Conservation (phyloP, 768 basidiomycete genomes). For the Tylopilus vinaceipallidus region DNA sequence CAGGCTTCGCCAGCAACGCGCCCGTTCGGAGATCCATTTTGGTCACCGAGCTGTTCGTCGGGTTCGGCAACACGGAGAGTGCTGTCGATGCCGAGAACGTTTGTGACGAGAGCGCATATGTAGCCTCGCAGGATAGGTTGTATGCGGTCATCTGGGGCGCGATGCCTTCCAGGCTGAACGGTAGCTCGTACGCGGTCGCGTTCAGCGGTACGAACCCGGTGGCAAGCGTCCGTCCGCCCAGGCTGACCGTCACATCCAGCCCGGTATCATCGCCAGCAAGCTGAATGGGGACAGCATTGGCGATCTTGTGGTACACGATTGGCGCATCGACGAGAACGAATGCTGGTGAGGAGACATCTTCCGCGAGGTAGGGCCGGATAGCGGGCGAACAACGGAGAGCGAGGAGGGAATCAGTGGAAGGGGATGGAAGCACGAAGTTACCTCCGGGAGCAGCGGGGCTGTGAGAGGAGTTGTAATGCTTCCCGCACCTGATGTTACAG, state of each 20-base stretch:
- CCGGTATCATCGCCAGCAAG: slow-evolving; percentile 17
- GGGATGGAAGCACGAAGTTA: slow-evolving; percentile 41
- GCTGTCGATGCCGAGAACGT: slow-evolving; percentile 43
- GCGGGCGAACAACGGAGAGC: slow-evolving; percentile 59
- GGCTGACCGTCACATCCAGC: slow-evolving; percentile 44
- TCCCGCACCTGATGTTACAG: slow-evolving; percentile 60
- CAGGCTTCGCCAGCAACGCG: slow-evolving; percentile 49
- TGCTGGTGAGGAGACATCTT: slow-evolving; percentile 43
- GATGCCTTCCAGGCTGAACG: slow-evolving; percentile 48
- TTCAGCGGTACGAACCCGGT: slow-evolving; percentile 51
- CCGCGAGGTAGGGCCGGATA: slow-evolving; percentile 58
- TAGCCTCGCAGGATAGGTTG: slow-evolving; percentile 28
- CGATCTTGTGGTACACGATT: slow-evolving; percentile 45
- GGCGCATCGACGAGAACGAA: slow-evolving; percentile 53
- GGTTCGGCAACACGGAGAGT: slow-evolving; percentile 50
- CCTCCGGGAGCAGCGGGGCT: slow-evolving; percentile 48
- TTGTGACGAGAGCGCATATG: slow-evolving; percentile 36
- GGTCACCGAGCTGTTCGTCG: slow-evolving; percentile 53
- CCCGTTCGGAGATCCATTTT: slow-evolving; percentile 64
- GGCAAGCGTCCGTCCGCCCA: slow-evolving; percentile 43
- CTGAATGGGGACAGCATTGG: slow-evolving; percentile 44
- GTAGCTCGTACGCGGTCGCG: slow-evolving; percentile 46
- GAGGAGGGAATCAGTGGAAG: slow-evolving; percentile 42
- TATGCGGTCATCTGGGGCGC: slow-evolving; percentile 38
- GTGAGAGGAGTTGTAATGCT: slow-evolving; percentile 48